Evolutionary conservation across 2,329 filamentous ascomycete genomes (phyloP).

Genomic region (Nemania sp.): DNA sequence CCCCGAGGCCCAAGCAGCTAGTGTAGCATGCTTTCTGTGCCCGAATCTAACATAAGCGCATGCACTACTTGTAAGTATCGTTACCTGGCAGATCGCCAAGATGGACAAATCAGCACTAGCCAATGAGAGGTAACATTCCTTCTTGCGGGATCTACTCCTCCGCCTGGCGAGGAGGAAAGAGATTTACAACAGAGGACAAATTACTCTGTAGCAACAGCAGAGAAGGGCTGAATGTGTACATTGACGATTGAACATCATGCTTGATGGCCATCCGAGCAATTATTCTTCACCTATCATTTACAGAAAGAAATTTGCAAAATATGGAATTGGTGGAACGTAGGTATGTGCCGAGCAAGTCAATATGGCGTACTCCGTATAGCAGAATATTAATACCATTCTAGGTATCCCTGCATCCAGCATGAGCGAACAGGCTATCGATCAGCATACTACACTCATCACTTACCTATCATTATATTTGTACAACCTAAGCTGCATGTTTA

Average conservation of each 20-base stretch:
- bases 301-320: too few species aligned
- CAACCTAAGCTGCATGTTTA: too few species aligned
- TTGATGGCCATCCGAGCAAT: not conserved
- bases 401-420: not conserved
- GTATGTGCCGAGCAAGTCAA: not conserved
- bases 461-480: too few species aligned
- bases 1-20: slow-evolving; percentile 17
- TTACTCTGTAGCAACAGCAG: not conserved
- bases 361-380: not conserved
- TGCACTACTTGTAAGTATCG: slow-evolving; percentile 5
- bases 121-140: slow-evolving; percentile 7
- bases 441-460: too few species aligned
- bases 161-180: not conserved
- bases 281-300: too few species aligned
- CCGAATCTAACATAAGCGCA: slow-evolving; percentile 18
- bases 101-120: slow-evolving; percentile 6
- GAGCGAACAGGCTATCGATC: too few species aligned
- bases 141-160: slow-evolving; percentile 6
- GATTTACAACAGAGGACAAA: too few species aligned
- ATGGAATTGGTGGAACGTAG: not conserved
- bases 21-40: slow-evolving; percentile 9
- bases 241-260: too few species aligned
- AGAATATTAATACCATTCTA: not conserved
- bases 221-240: too few species aligned
- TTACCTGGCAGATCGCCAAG: slow-evolving; percentile 19